phyloP scores from a whole-genome alignment of 2,329 filamentous ascomycete species.

The Pseudovirgaria hyperparasitica region DNA sequence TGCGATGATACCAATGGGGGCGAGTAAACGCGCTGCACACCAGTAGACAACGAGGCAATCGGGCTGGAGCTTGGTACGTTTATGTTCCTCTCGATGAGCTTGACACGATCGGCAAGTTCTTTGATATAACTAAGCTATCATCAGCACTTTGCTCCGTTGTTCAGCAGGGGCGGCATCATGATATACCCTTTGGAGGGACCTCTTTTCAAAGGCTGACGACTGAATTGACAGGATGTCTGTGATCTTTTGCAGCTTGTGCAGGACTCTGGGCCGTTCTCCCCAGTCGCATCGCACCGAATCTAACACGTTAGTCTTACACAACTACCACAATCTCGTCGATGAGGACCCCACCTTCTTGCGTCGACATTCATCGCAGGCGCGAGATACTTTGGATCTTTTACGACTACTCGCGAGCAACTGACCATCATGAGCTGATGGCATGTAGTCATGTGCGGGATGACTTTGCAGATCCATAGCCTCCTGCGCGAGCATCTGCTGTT shows the following conservation, averaged over 20 bases:
- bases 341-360: conserved; percentile 26
- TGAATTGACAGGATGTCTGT: conserved; percentile 26
- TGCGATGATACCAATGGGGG: too few species aligned
- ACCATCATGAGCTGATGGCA: conserved; percentile 13
- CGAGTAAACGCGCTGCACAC: too few species aligned
- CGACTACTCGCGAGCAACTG: conserved; percentile 11
- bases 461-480: conserved; percentile 24
- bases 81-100: conserved; percentile 25
- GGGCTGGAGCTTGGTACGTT: too few species aligned
- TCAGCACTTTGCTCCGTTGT: conserved; percentile 6
- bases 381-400: conserved; percentile 28
- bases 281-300: conserved; percentile 28
- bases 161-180: neutral
- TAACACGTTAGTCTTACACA: conserved; percentile 11
- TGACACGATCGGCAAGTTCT: conserved; percentile 25
- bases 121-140: conserved; percentile 24
- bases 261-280: conserved; percentile 25
- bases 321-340: too few species aligned
- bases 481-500: conserved; percentile 26
- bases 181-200: conserved; percentile 28
- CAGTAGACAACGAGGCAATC: too few species aligned
- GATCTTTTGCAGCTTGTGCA: conserved; percentile 28
- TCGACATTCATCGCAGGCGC: conserved; percentile 28
- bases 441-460: conserved; percentile 19
- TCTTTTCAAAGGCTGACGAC: conserved; percentile 28